phyloP scores from a whole-genome alignment of 2,329 filamentous ascomycete genomes.

The Cladophialophora psammophila region DNA sequence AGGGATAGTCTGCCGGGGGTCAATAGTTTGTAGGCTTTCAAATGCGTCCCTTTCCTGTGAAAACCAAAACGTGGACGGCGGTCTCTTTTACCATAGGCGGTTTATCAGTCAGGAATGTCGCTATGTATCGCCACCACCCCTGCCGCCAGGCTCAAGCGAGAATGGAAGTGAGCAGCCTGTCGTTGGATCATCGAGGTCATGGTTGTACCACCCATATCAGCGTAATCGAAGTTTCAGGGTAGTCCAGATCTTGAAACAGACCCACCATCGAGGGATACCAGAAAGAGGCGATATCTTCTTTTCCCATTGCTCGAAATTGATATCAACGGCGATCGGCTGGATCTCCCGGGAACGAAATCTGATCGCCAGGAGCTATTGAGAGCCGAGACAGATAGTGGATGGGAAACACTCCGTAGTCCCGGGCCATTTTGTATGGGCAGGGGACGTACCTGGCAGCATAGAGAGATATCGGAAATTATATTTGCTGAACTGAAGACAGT shows the following conservation, averaged over 20 bases:
- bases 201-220: background rate
- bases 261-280: background rate
- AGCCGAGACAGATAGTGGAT: slow-evolving; percentile 5
- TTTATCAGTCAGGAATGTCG: background rate
- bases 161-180: background rate
- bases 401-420: background rate
- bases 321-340: slow-evolving; percentile 6
- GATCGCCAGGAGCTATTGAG: slow-evolving; percentile 7
- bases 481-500: background rate
- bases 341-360: background rate
- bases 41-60: background rate
- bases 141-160: background rate
- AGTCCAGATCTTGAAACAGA: background rate
- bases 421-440: slow-evolving; percentile 11
- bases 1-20: background rate
- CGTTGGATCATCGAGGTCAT: background rate
- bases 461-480: slow-evolving; percentile 29
- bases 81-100: background rate
- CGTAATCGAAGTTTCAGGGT: background rate
- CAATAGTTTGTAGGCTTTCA: background rate
- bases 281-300: background rate
- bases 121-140: too few species aligned
- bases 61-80: background rate
- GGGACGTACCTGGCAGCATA: slow-evolving; percentile 1
- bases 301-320: background rate